Conservation (phyloP, 441 rosid genomes). For the Cnidoscolus chayamansa region DNA sequence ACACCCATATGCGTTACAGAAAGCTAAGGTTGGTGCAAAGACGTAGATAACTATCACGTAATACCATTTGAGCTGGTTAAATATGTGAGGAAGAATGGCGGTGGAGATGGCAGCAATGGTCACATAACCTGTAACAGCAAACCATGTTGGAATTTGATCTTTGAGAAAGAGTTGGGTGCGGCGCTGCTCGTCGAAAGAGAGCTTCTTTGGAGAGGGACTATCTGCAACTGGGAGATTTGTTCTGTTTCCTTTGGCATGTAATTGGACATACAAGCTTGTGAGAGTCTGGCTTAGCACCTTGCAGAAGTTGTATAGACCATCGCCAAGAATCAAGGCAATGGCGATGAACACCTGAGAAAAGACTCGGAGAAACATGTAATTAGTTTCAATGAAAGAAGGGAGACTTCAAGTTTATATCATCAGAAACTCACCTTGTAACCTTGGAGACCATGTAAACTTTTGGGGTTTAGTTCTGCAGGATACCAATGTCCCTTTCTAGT, state of each 20-base stretch:
- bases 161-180: conserved; percentile 20
- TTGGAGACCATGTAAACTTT: conserved; percentile 15
- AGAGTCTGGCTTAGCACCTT: conserved; percentile 19
- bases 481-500: conserved; percentile 15
- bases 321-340: conserved; percentile 17
- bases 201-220: background rate
- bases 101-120: conserved; percentile 16
- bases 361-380: background rate
- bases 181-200: conserved; percentile 16
- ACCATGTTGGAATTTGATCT: conserved; percentile 22
- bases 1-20: conserved; percentile 22
- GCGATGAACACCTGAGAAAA: conserved; percentile 15
- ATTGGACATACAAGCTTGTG: conserved; percentile 3
- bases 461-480: conserved; percentile 5
- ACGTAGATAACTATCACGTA: conserved; percentile 16
- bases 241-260: conserved; percentile 6
- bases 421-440: conserved; percentile 13
- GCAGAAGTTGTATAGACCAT: conserved; percentile 20
- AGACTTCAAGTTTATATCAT: background rate
- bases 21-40: conserved; percentile 16
- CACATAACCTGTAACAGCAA: conserved; percentile 9
- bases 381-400: background rate
- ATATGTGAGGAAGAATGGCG: conserved; percentile 11
- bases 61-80: conserved; percentile 17
- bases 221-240: conserved; percentile 11